These are phyloP conservation scores for Annulohypoxylon stygium DNA, from an alignment of 495 filamentous ascomycete species.

Conservation along the genomic window DNA sequence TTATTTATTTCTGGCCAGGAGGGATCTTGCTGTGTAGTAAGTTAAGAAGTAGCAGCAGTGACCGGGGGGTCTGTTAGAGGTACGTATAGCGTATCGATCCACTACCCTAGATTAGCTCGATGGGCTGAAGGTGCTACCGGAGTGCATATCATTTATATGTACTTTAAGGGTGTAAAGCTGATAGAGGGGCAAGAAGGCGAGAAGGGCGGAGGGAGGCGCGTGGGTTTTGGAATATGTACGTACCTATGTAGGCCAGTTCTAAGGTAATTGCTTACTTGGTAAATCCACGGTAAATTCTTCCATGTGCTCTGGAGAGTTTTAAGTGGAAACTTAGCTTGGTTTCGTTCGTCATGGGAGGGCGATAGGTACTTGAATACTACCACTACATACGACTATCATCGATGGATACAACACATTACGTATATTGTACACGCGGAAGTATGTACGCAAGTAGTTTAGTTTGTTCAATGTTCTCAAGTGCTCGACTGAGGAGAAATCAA, in stretches of 20 bases:
- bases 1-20: conserved; percentile 37
- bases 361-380: not conserved
- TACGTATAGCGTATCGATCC: not conserved
- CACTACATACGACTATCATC: not conserved
- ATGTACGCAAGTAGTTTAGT: not conserved
- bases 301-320: not conserved
- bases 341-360: not conserved
- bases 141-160: conserved; percentile 30
- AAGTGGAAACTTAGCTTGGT: conserved; percentile 3
- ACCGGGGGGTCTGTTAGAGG: conserved; percentile 29
- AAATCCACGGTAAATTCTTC: not conserved
- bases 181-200: conserved; percentile 17
- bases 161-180: conserved; percentile 23
- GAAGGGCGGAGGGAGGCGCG: not conserved
- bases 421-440: not conserved
- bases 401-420: not conserved
- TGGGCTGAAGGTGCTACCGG: conserved; percentile 43
- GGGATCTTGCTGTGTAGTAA: conserved; percentile 33
- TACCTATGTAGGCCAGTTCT: not conserved
- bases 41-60: conserved; percentile 27
- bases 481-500: not conserved
- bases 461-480: not conserved
- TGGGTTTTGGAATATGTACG: not conserved
- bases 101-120: conserved; percentile 26
- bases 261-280: not conserved